These are phyloP conservation scores for Hanseniaspora pseudoguilliermondii DNA, from an alignment of 805 yeast species.

Conservation along the genomic window DNA sequence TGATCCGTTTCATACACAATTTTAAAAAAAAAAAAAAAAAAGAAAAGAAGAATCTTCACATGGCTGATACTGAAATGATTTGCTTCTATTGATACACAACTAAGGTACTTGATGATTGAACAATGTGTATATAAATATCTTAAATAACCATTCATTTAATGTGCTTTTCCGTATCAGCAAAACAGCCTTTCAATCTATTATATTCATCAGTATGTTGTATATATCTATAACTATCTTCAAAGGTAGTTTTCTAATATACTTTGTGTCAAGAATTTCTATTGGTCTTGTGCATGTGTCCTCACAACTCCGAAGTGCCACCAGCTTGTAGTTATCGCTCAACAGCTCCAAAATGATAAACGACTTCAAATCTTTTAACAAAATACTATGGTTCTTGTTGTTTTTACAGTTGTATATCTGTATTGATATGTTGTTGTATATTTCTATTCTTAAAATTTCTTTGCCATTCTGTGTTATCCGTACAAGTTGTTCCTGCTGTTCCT, in stretches of 20 bases:
- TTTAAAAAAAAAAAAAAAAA: slow-evolving; percentile 15
- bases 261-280: neutral
- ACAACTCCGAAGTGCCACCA: neutral
- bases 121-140: too few species aligned
- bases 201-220: neutral
- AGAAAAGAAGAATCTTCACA: neutral
- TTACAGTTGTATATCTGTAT: neutral
- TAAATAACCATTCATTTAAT: too few species aligned
- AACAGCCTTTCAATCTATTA: neutral
- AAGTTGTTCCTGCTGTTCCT: neutral
- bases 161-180: too few species aligned
- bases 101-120: too few species aligned
- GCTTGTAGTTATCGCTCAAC: neutral
- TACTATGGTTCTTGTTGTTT: neutral
- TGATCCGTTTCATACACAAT: neutral
- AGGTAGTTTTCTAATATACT: neutral
- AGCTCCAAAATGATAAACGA: neutral
- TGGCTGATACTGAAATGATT: neutral
- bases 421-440: neutral
- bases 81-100: too few species aligned
- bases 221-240: slow-evolving; percentile 1
- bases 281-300: neutral
- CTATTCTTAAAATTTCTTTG: neutral
- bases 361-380: neutral
- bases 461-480: neutral